A percentile compares a stretch with the other conserved stretches of the same genome.
phyloP scores from a whole-genome alignment of 2,329 filamentous ascomycete species.

The Nigrospora osmanthi region DNA sequence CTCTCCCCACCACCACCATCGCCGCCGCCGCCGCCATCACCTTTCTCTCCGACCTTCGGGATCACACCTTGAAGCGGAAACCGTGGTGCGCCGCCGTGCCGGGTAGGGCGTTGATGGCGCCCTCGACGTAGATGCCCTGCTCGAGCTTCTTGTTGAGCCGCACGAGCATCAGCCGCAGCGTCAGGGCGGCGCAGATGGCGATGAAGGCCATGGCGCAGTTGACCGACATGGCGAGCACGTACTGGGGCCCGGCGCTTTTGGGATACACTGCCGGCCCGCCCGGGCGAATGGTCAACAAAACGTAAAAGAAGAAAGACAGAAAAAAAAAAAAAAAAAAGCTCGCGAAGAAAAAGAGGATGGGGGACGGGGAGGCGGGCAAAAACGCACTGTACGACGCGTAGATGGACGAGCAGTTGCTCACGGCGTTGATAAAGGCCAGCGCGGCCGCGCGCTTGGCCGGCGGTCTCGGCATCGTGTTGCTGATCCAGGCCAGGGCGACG shows the following conservation, averaged over 20 bases:
- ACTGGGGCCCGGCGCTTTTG: constrained; percentile 31
- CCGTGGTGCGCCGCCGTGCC: constrained; percentile 50
- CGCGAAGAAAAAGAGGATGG: no score
- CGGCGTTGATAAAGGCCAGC: constrained; percentile 67
- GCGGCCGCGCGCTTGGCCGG: constrained; percentile 65
- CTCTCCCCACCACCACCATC: no score
- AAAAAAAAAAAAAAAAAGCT: background rate
- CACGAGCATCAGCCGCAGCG: constrained; percentile 55
- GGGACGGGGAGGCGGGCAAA: background rate
- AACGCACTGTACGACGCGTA: constrained; percentile 37
- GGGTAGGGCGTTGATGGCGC: constrained; percentile 47
- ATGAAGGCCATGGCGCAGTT: constrained; percentile 59
- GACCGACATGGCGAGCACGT: constrained; percentile 55
- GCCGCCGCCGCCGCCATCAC: no score
- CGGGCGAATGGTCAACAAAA: constrained; percentile 16
- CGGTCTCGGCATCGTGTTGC: constrained; percentile 66
- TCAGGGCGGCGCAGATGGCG: constrained; percentile 54
- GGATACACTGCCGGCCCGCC: constrained; percentile 63
- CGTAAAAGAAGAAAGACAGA: background rate
- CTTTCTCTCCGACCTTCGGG: no score
- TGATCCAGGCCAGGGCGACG: constrained; percentile 66
- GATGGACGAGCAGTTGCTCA: constrained; percentile 62
- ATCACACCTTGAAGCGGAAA: constrained; percentile 57
- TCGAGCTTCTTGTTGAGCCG: constrained; percentile 65
- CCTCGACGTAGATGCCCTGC: constrained; percentile 47